These are phyloP conservation scores for Camellia sinensis DNA, from an alignment of 148 eudicot genomes.

Conservation along the genomic window DNA sequence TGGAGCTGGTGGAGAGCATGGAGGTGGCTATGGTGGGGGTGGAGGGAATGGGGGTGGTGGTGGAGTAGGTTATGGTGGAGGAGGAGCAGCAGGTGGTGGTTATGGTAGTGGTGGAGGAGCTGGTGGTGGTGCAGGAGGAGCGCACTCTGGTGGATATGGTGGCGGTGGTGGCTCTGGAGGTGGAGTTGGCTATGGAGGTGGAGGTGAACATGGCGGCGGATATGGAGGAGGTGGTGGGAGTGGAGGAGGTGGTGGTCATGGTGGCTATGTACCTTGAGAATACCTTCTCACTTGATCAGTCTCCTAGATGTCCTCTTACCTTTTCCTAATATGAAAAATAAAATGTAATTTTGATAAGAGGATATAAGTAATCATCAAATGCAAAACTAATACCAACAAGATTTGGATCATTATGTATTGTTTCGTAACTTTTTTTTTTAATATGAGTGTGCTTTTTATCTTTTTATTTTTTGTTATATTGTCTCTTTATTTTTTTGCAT, in stretches of 20 bases:
- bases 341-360: background rate
- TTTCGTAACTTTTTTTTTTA: background rate
- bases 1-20: conserved; percentile 28
- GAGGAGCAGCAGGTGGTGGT: conserved; percentile 31
- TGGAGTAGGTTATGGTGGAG: conserved; percentile 16
- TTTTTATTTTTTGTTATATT: no score
- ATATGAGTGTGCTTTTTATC: no score
- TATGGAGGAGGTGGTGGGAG: conserved; percentile 10
- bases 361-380: background rate
- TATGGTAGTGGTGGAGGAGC: conserved; percentile 27
- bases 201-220: conserved; percentile 6
- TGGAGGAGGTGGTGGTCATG: conserved; percentile 32
- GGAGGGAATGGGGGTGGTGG: conserved; percentile 31
- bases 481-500: no score
- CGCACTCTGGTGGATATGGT: conserved; percentile 23
- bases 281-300: background rate
- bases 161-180: conserved; percentile 1
- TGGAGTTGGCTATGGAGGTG: background rate
- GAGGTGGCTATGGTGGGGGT: conserved; percentile 30
- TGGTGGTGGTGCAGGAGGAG: background rate
- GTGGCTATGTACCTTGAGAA: conserved; percentile 21
- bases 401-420: background rate
- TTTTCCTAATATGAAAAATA: background rate
- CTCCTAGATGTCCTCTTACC: background rate
- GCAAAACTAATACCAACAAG: no score